A percentile compares a stretch with the other conserved stretches of the same genome.
Conservation (phyloP, 139 green algal species). For the Coelastrella sp. region DNA sequence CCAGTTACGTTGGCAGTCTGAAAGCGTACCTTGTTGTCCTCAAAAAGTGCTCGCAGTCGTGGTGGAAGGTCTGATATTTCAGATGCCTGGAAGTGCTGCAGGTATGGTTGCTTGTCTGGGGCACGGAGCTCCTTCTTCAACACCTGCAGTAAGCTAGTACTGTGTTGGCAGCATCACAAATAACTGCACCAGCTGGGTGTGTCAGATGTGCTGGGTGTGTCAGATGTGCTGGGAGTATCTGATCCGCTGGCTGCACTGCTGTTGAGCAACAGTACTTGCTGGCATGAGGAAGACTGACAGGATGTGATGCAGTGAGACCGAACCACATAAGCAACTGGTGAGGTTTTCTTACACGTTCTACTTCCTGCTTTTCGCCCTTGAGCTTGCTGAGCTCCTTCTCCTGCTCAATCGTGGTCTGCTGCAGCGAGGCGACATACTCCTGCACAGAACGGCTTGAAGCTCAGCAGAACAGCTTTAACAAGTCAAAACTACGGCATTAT, state of each 20-base stretch:
- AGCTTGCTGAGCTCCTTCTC: conserved; percentile 22
- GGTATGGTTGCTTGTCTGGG: neutral
- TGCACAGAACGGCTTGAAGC: neutral
- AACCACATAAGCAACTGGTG: neutral
- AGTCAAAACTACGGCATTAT: neutral
- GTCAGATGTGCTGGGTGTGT: too few species aligned
- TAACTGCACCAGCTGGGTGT: too few species aligned
- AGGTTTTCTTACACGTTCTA: neutral
- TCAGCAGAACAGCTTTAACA: neutral
- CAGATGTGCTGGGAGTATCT: too few species aligned
- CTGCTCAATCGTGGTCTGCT: conserved; percentile 24
- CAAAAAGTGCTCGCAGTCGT: conserved; percentile 28
- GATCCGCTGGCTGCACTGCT: neutral
- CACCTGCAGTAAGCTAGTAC: neutral
- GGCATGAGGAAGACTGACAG: neutral
- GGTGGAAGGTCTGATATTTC: conserved; percentile 40
- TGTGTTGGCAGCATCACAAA: too few species aligned
- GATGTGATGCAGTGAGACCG: neutral
- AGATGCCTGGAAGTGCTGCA: conserved; percentile 37
- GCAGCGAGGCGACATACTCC: conserved; percentile 26
- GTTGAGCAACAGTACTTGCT: neutral
- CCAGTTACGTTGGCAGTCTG: neutral
- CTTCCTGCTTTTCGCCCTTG: conserved; percentile 30
- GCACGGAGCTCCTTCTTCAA: neutral
- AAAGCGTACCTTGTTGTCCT: conserved; percentile 39